A percentile compares a stretch with the other conserved stretches of the same genome.
phyloP scores from a whole-genome alignment of 2,329 filamentous ascomycete genomes.

The Echinosphaeria canescens region DNA sequence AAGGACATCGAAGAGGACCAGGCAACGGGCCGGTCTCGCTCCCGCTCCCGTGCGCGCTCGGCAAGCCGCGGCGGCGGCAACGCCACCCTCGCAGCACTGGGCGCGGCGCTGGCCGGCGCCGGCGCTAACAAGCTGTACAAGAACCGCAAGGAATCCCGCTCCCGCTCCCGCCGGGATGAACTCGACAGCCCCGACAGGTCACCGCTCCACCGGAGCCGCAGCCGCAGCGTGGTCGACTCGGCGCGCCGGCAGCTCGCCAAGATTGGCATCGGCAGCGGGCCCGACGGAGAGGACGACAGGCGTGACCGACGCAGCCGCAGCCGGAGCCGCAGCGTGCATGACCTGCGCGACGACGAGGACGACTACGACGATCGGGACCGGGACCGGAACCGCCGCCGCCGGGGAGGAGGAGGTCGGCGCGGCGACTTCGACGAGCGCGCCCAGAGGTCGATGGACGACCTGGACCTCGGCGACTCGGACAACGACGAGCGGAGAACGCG shows the following conservation, averaged over 20 bases:
- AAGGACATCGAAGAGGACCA: constrained; percentile 41
- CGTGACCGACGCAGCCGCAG: constrained; percentile 12
- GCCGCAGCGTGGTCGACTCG: constrained; percentile 41
- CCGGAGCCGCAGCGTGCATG: constrained; percentile 5
- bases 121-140: constrained; percentile 37
- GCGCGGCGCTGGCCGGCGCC: constrained; percentile 38
- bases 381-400: constrained; percentile 14
- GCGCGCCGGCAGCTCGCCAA: constrained; percentile 39
- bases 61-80: constrained; percentile 15
- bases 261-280: constrained; percentile 32
- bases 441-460: constrained; percentile 23
- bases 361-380: constrained; percentile 11
- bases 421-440: no score
- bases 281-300: constrained; percentile 12
- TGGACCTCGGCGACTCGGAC: constrained; percentile 33
- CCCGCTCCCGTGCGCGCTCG: constrained; percentile 43
- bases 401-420: constrained; percentile 10
- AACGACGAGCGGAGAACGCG: constrained; percentile 29
- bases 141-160: constrained; percentile 20
- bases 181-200: constrained; percentile 19
- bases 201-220: constrained; percentile 26
- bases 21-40: constrained; percentile 41
- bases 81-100: constrained; percentile 36
- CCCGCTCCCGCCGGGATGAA: constrained; percentile 23
- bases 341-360: constrained; percentile 11